Conservation (phyloP, 2,329 filamentous ascomycete species). For the Pezicula carpinea region DNA sequence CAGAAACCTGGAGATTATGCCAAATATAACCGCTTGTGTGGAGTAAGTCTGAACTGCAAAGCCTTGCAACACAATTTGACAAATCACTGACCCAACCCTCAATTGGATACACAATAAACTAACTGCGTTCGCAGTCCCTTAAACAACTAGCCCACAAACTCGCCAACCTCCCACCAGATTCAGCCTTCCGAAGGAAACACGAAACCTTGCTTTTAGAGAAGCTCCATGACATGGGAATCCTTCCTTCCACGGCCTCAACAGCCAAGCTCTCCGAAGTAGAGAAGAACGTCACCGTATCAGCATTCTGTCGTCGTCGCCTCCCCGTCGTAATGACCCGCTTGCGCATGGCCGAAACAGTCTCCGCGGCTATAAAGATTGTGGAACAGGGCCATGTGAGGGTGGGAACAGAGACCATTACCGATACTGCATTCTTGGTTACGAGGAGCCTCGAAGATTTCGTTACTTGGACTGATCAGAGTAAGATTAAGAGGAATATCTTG, state of each 20-base stretch:
- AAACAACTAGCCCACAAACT: slow-evolving; percentile 87
- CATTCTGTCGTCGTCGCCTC: slow-evolving; percentile 78
- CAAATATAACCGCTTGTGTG: slow-evolving; percentile 62
- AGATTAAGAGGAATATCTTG: slow-evolving; percentile 95
- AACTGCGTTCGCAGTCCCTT: slow-evolving; percentile 57
- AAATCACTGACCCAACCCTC: neutral
- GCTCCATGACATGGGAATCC: slow-evolving; percentile 85
- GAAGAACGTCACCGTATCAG: slow-evolving; percentile 80
- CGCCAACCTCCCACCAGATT: slow-evolving; percentile 74
- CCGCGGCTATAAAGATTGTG: slow-evolving; percentile 79
- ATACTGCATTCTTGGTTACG: slow-evolving; percentile 85
- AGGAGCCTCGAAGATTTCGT: slow-evolving; percentile 93
- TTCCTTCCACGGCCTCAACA: slow-evolving; percentile 59
- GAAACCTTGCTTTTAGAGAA: slow-evolving; percentile 88
- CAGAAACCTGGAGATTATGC: slow-evolving; percentile 85
- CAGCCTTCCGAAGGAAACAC: slow-evolving; percentile 73
- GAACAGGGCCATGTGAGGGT: slow-evolving; percentile 93
- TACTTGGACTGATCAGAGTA: slow-evolving; percentile 92
- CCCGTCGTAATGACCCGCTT: slow-evolving; percentile 88
- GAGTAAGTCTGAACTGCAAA: slow-evolving; percentile 44
- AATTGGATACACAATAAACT: neutral
- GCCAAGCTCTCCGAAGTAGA: slow-evolving; percentile 81
- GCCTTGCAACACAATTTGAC: too few relatives aligned
- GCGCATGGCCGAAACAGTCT: slow-evolving; percentile 87
- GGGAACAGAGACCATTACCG: slow-evolving; percentile 83